Evolutionary conservation across 192 early-diverging fungal species (phyloP).

Genomic region (Cladochytrium replicatum): DNA sequence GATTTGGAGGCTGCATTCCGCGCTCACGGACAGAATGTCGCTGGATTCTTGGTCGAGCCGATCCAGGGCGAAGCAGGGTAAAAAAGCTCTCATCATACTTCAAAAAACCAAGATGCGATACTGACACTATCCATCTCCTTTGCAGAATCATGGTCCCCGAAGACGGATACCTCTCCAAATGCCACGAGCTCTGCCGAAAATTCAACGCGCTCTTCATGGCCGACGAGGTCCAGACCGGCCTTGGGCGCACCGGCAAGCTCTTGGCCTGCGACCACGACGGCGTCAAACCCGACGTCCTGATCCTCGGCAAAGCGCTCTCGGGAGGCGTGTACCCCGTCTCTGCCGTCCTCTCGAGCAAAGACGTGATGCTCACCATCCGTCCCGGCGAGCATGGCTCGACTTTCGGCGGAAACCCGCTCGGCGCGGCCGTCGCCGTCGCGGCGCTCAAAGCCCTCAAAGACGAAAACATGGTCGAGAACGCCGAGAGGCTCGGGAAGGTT

Average conservation of each 20-base stretch:
- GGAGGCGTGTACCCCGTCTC: slow-evolving; percentile 95
- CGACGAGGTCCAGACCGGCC: slow-evolving; percentile 97
- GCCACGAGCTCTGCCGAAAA: slow-evolving; percentile 88
- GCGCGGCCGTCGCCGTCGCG: slow-evolving; percentile 86
- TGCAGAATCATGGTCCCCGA: slow-evolving; percentile 84
- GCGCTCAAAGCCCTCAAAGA: slow-evolving; percentile 93
- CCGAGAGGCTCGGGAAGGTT: slow-evolving; percentile 65
- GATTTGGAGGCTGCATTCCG: slow-evolving; percentile 86
- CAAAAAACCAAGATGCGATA: too few relatives aligned
- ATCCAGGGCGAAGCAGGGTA: slow-evolving; percentile 97
- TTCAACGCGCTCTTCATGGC: slow-evolving; percentile 96
- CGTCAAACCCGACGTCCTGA: slow-evolving; percentile 85
- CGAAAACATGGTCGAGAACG: slow-evolving; percentile 76
- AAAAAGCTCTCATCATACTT: too few relatives aligned
- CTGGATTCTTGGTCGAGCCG: slow-evolving; percentile 94
- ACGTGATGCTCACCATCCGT: slow-evolving; percentile 40
- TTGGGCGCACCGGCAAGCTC: slow-evolving; percentile 88
- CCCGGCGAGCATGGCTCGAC: slow-evolving; percentile 93
- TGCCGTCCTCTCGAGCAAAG: slow-evolving; percentile 73
- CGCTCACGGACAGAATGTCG: slow-evolving; percentile 69
- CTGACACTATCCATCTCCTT: too few relatives aligned
- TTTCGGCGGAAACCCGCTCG: slow-evolving; percentile 95
- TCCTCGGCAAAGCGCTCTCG: slow-evolving; percentile 96
- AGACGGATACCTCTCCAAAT: slow-evolving; percentile 78
- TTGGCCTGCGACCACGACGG: slow-evolving; percentile 89